Conservation (phyloP, 768 basidiomycete species). For the Serendipita indica region DNA sequence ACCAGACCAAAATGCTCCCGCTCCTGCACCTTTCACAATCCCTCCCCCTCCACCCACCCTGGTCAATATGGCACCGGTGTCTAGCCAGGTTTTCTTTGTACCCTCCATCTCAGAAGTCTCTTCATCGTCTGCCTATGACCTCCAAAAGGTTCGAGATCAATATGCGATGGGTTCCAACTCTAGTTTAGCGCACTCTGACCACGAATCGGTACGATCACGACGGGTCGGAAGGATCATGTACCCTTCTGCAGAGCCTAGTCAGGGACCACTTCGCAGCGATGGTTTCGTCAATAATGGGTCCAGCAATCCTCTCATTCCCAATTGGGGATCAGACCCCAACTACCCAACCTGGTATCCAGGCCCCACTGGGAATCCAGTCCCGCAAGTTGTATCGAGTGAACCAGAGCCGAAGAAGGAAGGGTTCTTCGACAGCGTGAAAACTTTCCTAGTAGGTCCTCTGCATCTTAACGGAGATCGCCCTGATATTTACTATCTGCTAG, state of each 20-base stretch:
- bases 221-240: no score
- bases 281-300: not conserved
- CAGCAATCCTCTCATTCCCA: slow-evolving; percentile 2
- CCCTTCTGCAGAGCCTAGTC: no score
- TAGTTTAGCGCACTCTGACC: not conserved
- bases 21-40: not conserved
- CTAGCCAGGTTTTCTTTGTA: not conserved
- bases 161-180: slow-evolving; percentile 4
- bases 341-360: no score
- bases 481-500: no score
- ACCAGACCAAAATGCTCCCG: not conserved
- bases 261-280: no score
- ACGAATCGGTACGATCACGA: no score
- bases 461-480: no score
- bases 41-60: not conserved
- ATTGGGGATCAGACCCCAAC: no score
- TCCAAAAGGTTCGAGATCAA: not conserved
- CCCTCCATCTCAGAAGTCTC: not conserved
- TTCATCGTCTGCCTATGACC: not conserved
- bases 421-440: no score
- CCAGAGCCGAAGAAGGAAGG: no score
- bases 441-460: no score
- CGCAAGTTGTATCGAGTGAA: not conserved
- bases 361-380: not conserved
- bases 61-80: not conserved